Percentiles rank a stretch among this genome's conserved stretches.
phyloP scores from a whole-genome alignment of 306 rosid species.

The Ziziphus jujuba region DNA sequence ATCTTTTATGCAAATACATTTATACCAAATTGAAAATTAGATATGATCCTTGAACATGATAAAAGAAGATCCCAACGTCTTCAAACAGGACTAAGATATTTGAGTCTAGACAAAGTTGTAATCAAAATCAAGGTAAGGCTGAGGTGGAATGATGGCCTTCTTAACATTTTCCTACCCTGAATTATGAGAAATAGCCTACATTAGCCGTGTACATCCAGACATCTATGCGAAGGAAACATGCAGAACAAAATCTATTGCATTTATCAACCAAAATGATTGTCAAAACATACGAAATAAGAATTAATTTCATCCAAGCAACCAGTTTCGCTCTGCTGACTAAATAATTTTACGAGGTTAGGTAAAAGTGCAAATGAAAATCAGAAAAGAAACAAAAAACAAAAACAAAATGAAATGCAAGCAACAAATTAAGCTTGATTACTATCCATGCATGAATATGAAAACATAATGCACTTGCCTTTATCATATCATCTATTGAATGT shows the following conservation, averaged over 20 bases:
- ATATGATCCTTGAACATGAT: background rate
- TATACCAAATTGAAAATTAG: background rate
- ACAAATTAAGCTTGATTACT: background rate
- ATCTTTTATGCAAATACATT: background rate
- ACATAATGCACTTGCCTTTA: constrained; percentile 65
- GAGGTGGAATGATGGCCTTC: background rate
- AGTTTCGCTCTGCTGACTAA: constrained; percentile 22
- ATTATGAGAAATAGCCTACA: background rate
- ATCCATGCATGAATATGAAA: background rate
- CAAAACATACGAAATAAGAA: background rate
- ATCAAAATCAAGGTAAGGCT: background rate
- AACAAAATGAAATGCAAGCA: background rate
- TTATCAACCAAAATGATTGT: background rate
- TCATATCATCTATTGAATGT: constrained; percentile 83
- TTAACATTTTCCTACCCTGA: background rate
- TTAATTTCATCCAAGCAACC: background rate
- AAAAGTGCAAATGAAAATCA: background rate
- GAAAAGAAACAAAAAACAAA: background rate
- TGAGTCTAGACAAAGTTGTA: background rate
- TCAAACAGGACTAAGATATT: background rate
- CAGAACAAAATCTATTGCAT: background rate
- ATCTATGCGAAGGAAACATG: background rate
- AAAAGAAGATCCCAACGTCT: background rate
- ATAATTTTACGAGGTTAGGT: constrained; percentile 20
- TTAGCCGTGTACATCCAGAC: background rate